Conservation (phyloP, 305 asterid genomes). For the Fraxinus ornus region DNA sequence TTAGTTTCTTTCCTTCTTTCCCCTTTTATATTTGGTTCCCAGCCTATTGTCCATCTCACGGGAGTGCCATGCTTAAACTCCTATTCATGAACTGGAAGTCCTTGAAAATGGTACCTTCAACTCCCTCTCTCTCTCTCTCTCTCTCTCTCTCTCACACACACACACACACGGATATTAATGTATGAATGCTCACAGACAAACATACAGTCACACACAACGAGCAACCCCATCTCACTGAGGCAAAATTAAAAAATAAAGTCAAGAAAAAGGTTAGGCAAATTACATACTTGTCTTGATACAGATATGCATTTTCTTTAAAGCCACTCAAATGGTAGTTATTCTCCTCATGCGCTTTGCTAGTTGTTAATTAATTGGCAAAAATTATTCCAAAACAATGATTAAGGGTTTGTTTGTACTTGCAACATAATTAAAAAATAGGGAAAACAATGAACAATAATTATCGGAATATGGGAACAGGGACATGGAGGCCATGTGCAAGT, state of each 20-base stretch:
- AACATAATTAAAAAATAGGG: background rate
- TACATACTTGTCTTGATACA: slow-evolving; percentile 19
- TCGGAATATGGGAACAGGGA: slow-evolving; percentile 28
- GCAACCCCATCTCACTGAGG: background rate
- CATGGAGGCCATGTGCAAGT: slow-evolving; percentile 73
- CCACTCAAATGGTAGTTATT: slow-evolving; percentile 22
- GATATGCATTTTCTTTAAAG: slow-evolving; percentile 8
- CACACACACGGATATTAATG: slow-evolving; percentile 26
- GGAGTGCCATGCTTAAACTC: slow-evolving; percentile 56
- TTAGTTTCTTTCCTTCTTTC: slow-evolving; percentile 27
- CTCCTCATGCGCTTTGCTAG: slow-evolving; percentile 8
- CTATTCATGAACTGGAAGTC: slow-evolving; percentile 63
- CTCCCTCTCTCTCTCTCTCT: background rate
- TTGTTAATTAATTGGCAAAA: slow-evolving; percentile 13
- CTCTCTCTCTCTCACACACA: slow-evolving; percentile 4
- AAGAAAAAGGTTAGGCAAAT: background rate
- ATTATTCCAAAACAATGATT: slow-evolving; percentile 27
- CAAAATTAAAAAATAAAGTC: background rate
- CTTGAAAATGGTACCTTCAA: slow-evolving; percentile 34
- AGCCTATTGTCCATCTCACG: slow-evolving; percentile 55
- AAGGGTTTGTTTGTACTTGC: slow-evolving; percentile 16
- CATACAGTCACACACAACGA: slow-evolving; percentile 17
- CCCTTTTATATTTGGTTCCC: slow-evolving; percentile 36
- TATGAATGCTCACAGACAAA: slow-evolving; percentile 26
- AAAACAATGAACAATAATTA: slow-evolving; percentile 4